A percentile compares a stretch with the other conserved stretches of the same genome.
Conservation (phyloP, 2,329 filamentous ascomycete species). For the Ophiostoma triangulosporum region DNA sequence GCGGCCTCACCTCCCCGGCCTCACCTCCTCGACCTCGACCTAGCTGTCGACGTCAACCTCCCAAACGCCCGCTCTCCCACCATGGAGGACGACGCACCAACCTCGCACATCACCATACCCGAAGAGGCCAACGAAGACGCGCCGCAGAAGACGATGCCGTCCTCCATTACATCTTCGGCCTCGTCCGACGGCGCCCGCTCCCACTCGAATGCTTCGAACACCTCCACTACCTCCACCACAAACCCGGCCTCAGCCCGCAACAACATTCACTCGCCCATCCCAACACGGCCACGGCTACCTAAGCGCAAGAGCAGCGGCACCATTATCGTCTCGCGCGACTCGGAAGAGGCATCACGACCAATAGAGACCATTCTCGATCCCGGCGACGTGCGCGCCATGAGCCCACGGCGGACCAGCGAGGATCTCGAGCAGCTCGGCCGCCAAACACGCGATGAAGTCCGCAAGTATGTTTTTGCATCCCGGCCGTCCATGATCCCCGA, state of each 20-base stretch:
- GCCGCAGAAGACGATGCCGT: constrained; percentile 3
- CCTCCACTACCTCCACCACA: too few species aligned
- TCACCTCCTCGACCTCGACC: background rate
- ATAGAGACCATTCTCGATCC: constrained; percentile 66
- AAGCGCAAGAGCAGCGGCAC: constrained; percentile 70
- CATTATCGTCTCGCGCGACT: constrained; percentile 66
- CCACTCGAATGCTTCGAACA: constrained; percentile 13
- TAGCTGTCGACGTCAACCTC: background rate
- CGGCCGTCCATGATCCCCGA: background rate
- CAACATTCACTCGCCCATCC: constrained; percentile 36
- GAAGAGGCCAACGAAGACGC: constrained; percentile 1
- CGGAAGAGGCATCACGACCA: constrained; percentile 53
- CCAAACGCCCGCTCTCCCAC: too few species aligned
- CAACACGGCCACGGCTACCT: constrained; percentile 51
- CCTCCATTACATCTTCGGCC: constrained; percentile 23
- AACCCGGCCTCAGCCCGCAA: constrained; percentile 11
- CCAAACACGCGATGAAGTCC: constrained; percentile 58
- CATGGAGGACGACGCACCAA: constrained; percentile 1
- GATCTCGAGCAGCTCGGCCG: constrained; percentile 80
- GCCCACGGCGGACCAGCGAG: constrained; percentile 76
- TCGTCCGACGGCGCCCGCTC: constrained; percentile 12
- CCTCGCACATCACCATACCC: constrained; percentile 1
- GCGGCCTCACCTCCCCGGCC: background rate
- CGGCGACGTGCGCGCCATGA: constrained; percentile 88
- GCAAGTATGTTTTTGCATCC: constrained; percentile 30